Evolutionary conservation across 306 rosid species (phyloP).

Genomic region (Dryas alaskensis): DNA sequence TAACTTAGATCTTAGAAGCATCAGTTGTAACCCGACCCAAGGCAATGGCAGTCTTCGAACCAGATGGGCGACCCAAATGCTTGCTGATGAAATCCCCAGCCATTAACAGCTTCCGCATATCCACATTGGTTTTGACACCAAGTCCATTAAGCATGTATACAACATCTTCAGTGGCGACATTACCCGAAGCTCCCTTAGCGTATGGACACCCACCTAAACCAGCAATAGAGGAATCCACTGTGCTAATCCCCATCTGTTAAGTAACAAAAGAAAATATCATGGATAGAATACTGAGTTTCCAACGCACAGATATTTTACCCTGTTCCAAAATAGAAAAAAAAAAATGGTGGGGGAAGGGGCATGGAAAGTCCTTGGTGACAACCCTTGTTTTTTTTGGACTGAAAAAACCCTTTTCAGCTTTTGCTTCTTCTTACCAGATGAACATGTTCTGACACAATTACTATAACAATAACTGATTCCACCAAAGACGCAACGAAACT

Average conservation of each 20-base stretch:
- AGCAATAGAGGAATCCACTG: conserved; percentile 53
- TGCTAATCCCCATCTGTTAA: conserved; percentile 66
- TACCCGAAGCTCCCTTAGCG: conserved; percentile 74
- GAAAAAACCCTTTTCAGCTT: neutral
- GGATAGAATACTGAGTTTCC: neutral
- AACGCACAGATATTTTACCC: neutral
- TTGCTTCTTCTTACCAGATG: neutral
- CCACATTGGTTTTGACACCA: conserved; percentile 73
- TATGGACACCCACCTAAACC: conserved; percentile 77
- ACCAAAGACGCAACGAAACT: neutral
- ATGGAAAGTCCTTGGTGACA: neutral
- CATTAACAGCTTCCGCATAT: conserved; percentile 64
- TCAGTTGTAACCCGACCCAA: conserved; percentile 48
- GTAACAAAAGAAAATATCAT: conserved; percentile 5
- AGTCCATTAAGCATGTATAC: conserved; percentile 86
- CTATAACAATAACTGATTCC: neutral
- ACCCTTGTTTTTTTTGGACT: neutral
- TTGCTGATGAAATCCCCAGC: conserved; percentile 82
- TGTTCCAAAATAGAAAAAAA: neutral
- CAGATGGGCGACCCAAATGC: conserved; percentile 62
- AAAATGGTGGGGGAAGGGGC: neutral
- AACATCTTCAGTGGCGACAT: conserved; percentile 90
- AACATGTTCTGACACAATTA: neutral
- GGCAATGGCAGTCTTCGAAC: conserved; percentile 78
- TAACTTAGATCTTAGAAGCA: conserved; percentile 52